phyloP scores from a whole-genome alignment of 164 flowering plant species.

The Paratinospora sagittata region DNA sequence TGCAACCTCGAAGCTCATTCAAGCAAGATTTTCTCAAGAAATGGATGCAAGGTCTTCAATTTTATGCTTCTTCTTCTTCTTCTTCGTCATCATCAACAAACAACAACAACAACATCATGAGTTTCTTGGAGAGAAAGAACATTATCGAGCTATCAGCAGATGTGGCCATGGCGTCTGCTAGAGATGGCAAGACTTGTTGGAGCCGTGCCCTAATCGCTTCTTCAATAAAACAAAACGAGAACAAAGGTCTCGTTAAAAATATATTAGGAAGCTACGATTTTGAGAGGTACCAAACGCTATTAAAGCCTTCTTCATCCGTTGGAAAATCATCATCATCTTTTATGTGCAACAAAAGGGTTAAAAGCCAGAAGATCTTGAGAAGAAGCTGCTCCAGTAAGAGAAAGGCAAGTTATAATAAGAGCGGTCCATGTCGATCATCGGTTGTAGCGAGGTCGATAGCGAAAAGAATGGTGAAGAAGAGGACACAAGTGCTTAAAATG shows the following conservation, averaged over 20 bases:
- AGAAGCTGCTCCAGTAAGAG: slow-evolving; percentile 22
- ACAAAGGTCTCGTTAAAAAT: slow-evolving; percentile 21
- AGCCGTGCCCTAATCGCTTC: slow-evolving; percentile 57
- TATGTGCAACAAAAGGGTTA: slow-evolving; percentile 15
- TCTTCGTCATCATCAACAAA: not conserved
- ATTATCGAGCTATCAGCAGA: slow-evolving; percentile 70
- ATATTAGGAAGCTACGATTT: slow-evolving; percentile 28
- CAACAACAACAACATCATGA: slow-evolving; percentile 33
- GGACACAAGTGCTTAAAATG: slow-evolving; percentile 46
- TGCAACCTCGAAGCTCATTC: slow-evolving; percentile 16
- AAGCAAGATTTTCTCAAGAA: slow-evolving; percentile 20
- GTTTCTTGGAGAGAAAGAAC: slow-evolving; percentile 44
- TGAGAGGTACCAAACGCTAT: slow-evolving; percentile 11
- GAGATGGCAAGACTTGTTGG: slow-evolving; percentile 49
- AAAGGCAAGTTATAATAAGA: slow-evolving; percentile 16
- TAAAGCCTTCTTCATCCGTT: not conserved
- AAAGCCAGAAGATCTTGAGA: slow-evolving; percentile 44
- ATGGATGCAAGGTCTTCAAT: slow-evolving; percentile 18
- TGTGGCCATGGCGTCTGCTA: slow-evolving; percentile 66
- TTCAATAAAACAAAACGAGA: slow-evolving; percentile 23
- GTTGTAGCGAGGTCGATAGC: slow-evolving; percentile 35
- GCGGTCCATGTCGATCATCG: not conserved
- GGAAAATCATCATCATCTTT: too few relatives aligned
- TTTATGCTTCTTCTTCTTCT: slow-evolving; percentile 10
- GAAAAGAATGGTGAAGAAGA: slow-evolving; percentile 43